Base-by-base conservation (phyloP, 192 early-diverging fungal genomes). In the Geranomyces variabilis region DNA sequence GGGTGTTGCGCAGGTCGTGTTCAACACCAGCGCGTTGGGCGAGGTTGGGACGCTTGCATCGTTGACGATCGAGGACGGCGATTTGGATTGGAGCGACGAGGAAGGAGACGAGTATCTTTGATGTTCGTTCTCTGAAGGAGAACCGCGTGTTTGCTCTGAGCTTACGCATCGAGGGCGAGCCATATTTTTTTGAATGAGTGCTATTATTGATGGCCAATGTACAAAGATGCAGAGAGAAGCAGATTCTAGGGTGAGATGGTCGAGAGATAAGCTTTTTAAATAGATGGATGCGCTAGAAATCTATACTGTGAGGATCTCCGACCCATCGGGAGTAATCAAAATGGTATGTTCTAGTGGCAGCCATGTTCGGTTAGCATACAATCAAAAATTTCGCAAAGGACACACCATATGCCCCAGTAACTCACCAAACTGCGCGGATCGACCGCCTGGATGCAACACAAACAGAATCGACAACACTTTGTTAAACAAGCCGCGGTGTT, bases 341-440 rank as follows among this genome's bases (percentile, higher is more conserved):
- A 93, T 76, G 73, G 86, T 81, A 46, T 82, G 77, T 60, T 84
- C 77, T 76, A 62, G 6, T 21, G 30, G 9, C 10, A 33, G 41
- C 36, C 26, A 21, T 6, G 71, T 13, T 28, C 56, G 41, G 17
- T 26, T 10, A 1, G 21, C 9, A 62, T 46, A 13, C 26, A 15
- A 17, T 28, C 15, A 13, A 29, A n/a, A 21, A 0, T 41, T 28
- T 47, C 19, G 12, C 9, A n/a, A n/a, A n/a, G n/a, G n/a, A n/a
- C n/a, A n/a, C n/a, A n/a, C n/a, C n/a, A n/a, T n/a, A n/a, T n/a
- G n/a, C 36, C 10, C 36, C 36, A 41, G 36, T 10, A 53, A 60
- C 67, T 70, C 33, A 74, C 93, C 94, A 80, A 89, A 96, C 81
- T 96, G 95, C 21, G 95, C 91, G 34, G 93, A 90, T 45, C 93